These are phyloP conservation scores for Epicoccum nigrum DNA, from an alignment of 2,329 filamentous ascomycete species.

Conservation along the genomic window DNA sequence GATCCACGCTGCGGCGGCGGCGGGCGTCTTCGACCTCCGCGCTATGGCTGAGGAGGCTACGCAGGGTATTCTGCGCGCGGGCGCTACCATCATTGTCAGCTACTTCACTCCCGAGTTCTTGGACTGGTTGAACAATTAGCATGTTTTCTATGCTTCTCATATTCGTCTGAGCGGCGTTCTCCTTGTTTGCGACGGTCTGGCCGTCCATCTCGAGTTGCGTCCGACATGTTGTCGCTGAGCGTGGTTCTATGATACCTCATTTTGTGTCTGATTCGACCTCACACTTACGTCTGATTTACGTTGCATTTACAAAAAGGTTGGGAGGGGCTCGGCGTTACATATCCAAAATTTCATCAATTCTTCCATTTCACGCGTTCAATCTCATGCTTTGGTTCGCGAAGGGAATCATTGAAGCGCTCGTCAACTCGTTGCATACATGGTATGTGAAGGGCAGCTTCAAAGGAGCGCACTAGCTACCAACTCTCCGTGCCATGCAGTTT, in stretches of 20 bases:
- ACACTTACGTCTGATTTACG: neutral
- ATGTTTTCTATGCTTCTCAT: neutral
- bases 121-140: slow-evolving; percentile 61
- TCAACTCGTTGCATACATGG: too few relatives aligned
- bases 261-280: too few relatives aligned
- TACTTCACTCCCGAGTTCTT: slow-evolving; percentile 88
- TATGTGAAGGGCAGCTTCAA: too few relatives aligned
- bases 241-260: slow-evolving; percentile 2
- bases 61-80: slow-evolving; percentile 89
- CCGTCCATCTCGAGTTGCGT: too few relatives aligned
- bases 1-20: slow-evolving; percentile 95
- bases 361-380: too few relatives aligned
- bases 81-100: slow-evolving; percentile 89
- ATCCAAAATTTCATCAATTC: slow-evolving; percentile 9
- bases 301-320: slow-evolving; percentile 10
- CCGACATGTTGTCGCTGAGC: too few relatives aligned
- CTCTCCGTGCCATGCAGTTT: neutral
- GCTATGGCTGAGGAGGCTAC: slow-evolving; percentile 94
- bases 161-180: neutral
- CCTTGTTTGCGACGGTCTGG: neutral
- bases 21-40: slow-evolving; percentile 94
- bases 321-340: slow-evolving; percentile 11
- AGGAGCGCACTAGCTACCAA: too few relatives aligned
- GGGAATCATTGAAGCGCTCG: too few relatives aligned
- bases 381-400: too few relatives aligned